These are phyloP conservation scores for Nitzschia sp. DNA, from an alignment of 108 stramenopile genomes.

Conservation along the genomic window DNA sequence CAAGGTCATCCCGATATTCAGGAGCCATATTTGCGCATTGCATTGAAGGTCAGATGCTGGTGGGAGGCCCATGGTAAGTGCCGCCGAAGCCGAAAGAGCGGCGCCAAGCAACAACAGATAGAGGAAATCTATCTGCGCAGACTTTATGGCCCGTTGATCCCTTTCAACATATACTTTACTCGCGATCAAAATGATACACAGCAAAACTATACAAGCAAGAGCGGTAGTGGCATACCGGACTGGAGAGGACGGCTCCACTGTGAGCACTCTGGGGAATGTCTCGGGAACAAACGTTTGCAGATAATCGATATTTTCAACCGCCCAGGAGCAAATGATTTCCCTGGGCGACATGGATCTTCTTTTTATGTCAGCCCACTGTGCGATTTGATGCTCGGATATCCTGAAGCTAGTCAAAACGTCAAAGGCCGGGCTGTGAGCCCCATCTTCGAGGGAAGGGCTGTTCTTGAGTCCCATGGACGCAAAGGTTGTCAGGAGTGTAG, in stretches of 20 bases:
- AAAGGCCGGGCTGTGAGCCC: slow-evolving; percentile 23
- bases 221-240: slow-evolving; percentile 2
- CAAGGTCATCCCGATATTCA: slow-evolving; percentile 37
- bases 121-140: slow-evolving; percentile 41
- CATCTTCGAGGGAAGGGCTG: neutral
- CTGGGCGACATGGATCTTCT: neutral
- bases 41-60: slow-evolving; percentile 26
- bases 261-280: slow-evolving; percentile 4
- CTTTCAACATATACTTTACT: neutral
- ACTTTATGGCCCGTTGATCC: slow-evolving; percentile 8
- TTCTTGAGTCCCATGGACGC: neutral
- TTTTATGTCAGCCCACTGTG: slow-evolving; percentile 3
- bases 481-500: slow-evolving; percentile 9
- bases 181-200: neutral
- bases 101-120: slow-evolving; percentile 28
- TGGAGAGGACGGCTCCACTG: neutral
- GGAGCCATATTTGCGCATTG: slow-evolving; percentile 32
- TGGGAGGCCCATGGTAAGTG: slow-evolving; percentile 15
- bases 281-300: slow-evolving; percentile 20
- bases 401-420: slow-evolving; percentile 3
- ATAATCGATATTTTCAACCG: slow-evolving; percentile 24
- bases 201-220: slow-evolving; percentile 1
- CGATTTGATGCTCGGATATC: slow-evolving; percentile 6
- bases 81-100: slow-evolving; percentile 27
- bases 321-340: slow-evolving; percentile 35